phyloP scores from a whole-genome alignment of 2,329 filamentous ascomycete species.

The Fusarium sp. region DNA sequence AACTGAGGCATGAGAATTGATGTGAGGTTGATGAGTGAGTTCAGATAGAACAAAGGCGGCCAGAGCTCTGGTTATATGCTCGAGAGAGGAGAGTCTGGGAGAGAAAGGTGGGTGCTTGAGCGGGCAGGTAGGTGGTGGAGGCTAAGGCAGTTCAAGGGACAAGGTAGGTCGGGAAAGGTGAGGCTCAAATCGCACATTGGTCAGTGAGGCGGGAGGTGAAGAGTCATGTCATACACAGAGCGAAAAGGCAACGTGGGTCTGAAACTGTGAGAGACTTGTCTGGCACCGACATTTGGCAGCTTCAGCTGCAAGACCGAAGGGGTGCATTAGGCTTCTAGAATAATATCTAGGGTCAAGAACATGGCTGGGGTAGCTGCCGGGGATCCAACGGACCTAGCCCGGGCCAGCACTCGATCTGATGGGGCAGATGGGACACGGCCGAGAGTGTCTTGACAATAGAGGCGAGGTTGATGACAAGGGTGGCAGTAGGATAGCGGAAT shows the following conservation, averaged over 20 bases:
- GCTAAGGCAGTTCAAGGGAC: slow-evolving; percentile 23
- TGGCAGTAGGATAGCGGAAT: slow-evolving; percentile 13
- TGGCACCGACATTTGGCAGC: slow-evolving; percentile 20
- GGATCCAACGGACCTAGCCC: slow-evolving; percentile 27
- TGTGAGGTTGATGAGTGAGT: slow-evolving; percentile 8
- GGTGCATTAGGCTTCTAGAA: slow-evolving; percentile 48
- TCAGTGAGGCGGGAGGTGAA: slow-evolving; percentile 48
- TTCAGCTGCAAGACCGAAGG: slow-evolving; percentile 33
- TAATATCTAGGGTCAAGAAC: slow-evolving; percentile 34
- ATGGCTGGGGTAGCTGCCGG: slow-evolving; percentile 38
- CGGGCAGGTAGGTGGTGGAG: background rate
- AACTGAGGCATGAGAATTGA: slow-evolving; percentile 37
- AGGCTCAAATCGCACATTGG: slow-evolving; percentile 51
- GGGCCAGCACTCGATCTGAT: slow-evolving; percentile 35
- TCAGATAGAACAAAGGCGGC: slow-evolving; percentile 13
- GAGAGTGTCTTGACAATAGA: slow-evolving; percentile 14
- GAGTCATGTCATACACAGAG: slow-evolving; percentile 40
- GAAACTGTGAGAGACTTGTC: slow-evolving; percentile 38
- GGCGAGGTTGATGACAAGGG: slow-evolving; percentile 28
- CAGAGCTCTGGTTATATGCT: slow-evolving; percentile 34
- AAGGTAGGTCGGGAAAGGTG: slow-evolving; percentile 31
- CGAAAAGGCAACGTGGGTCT: slow-evolving; percentile 38
- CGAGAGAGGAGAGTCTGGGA: background rate
- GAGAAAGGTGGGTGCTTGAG: slow-evolving; percentile 16
- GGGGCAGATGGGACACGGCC: slow-evolving; percentile 32